These are phyloP conservation scores for Seminavis robusta DNA, from an alignment of 108 stramenopile genomes.

Conservation along the genomic window DNA sequence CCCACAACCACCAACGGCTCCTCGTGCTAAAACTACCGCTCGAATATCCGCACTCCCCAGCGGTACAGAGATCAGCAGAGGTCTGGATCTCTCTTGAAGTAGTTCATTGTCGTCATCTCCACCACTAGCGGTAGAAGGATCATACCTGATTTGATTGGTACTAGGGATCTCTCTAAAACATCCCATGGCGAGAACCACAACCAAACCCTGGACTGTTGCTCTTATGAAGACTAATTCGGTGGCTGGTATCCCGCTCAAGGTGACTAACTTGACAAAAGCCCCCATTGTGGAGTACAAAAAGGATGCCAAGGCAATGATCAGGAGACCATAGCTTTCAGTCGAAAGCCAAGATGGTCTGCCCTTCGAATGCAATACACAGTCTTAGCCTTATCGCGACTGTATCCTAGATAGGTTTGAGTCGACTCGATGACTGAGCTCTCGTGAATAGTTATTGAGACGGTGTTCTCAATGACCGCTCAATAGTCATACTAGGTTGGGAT, in stretches of 20 bases:
- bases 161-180: constrained; percentile 4
- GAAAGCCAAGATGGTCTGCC: constrained; percentile 4
- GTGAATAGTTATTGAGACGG: too few species aligned
- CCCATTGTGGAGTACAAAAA: constrained; percentile 27
- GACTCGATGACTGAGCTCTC: too few species aligned
- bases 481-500: too few species aligned
- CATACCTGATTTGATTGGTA: not conserved
- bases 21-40: constrained; percentile 28
- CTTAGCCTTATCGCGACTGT: too few species aligned
- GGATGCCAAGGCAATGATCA: constrained; percentile 19
- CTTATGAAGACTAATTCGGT: constrained; percentile 47
- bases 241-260: constrained; percentile 19
- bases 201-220: constrained; percentile 31
- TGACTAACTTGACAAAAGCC: constrained; percentile 26
- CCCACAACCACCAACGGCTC: constrained; percentile 38
- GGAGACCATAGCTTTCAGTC: constrained; percentile 12
- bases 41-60: constrained; percentile 19
- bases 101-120: constrained; percentile 3
- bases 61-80: constrained; percentile 16
- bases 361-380: too few species aligned
- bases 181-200: constrained; percentile 31
- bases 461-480: too few species aligned
- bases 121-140: not conserved
- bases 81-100: not conserved
- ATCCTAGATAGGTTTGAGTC: too few species aligned